These are phyloP conservation scores for Backusella australiensis DNA, from an alignment of 192 early-diverging fungal genomes.

Conservation along the genomic window DNA sequence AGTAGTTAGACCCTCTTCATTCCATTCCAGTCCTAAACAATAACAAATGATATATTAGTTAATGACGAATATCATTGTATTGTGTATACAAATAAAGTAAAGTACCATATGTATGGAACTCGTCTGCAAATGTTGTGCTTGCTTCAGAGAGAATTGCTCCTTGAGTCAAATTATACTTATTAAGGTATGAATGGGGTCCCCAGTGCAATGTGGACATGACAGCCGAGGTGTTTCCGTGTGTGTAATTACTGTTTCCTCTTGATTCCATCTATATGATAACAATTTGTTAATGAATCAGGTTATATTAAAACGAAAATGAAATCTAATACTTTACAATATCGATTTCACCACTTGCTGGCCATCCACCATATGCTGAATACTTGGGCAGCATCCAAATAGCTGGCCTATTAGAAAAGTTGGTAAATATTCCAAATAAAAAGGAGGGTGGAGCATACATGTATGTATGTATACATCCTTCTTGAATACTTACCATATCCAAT, in stretches of 20 bases:
- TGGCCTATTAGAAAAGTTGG: slow-evolving; percentile 17
- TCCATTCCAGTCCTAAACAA: slow-evolving; percentile 53
- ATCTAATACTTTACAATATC: slow-evolving; percentile 22
- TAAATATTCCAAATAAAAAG: neutral
- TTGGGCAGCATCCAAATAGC: slow-evolving; percentile 64
- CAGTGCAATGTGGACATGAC: slow-evolving; percentile 59
- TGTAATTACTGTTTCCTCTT: slow-evolving; percentile 51
- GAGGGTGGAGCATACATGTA: neutral
- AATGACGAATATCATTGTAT: neutral
- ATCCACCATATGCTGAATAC: slow-evolving; percentile 49
- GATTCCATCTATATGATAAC: slow-evolving; percentile 37
- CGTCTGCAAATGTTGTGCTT: slow-evolving; percentile 45
- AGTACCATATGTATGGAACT: slow-evolving; percentile 52
- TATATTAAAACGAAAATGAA: neutral
- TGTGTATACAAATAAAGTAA: neutral
- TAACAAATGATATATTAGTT: slow-evolving; percentile 18
- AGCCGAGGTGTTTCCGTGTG: slow-evolving; percentile 32
- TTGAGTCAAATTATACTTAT: slow-evolving; percentile 46
- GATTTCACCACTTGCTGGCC: slow-evolving; percentile 60
- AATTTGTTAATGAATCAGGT: neutral
- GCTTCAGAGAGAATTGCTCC: slow-evolving; percentile 28
- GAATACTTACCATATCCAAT: slow-evolving; percentile 48
- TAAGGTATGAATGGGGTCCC: slow-evolving; percentile 52
- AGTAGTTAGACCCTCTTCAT: slow-evolving; percentile 47
- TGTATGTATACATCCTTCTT: neutral